Conservation (phyloP, 2,329 filamentous ascomycete genomes). For the Claviceps fusiformis region DNA sequence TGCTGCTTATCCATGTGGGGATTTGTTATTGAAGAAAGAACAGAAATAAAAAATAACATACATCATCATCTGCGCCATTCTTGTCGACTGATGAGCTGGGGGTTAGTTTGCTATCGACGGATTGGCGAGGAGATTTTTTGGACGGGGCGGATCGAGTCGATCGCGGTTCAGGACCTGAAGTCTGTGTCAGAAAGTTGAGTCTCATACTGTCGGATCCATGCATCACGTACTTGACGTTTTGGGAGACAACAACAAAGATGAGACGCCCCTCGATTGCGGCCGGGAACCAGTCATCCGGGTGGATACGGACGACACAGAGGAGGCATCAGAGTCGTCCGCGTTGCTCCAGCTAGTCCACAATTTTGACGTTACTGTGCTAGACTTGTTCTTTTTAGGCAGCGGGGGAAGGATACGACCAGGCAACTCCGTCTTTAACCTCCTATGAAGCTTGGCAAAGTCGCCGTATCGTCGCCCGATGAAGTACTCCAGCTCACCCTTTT, state of each 20-base stretch:
- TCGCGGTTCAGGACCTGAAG: slow-evolving; percentile 6
- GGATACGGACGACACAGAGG: slow-evolving; percentile 69
- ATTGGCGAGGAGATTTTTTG: slow-evolving; percentile 18
- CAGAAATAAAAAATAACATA: slow-evolving; percentile 9
- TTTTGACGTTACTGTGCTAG: slow-evolving; percentile 50
- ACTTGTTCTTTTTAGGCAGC: slow-evolving; percentile 84
- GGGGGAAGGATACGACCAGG: slow-evolving; percentile 82
- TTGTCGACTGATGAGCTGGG: slow-evolving; percentile 8
- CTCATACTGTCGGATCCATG: background rate
- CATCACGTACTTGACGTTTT: slow-evolving; percentile 3
- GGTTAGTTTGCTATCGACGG: slow-evolving; percentile 18
- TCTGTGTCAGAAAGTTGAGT: background rate
- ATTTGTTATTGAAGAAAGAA: no score
- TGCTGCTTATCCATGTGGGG: background rate
- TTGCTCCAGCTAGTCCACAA: slow-evolving; percentile 38
- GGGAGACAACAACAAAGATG: slow-evolving; percentile 20
- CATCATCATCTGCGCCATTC: slow-evolving; percentile 12
- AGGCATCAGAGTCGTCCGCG: slow-evolving; percentile 58
- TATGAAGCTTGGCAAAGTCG: slow-evolving; percentile 72
- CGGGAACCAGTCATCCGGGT: slow-evolving; percentile 42
- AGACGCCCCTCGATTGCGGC: slow-evolving; percentile 8
- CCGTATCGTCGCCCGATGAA: slow-evolving; percentile 80
- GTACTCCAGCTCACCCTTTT: slow-evolving; percentile 58
- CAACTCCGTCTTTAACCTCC: slow-evolving; percentile 65
- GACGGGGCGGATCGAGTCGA: slow-evolving; percentile 19